phyloP scores from a whole-genome alignment of 805 yeast genomes.

The Candida arabinofermentans region DNA sequence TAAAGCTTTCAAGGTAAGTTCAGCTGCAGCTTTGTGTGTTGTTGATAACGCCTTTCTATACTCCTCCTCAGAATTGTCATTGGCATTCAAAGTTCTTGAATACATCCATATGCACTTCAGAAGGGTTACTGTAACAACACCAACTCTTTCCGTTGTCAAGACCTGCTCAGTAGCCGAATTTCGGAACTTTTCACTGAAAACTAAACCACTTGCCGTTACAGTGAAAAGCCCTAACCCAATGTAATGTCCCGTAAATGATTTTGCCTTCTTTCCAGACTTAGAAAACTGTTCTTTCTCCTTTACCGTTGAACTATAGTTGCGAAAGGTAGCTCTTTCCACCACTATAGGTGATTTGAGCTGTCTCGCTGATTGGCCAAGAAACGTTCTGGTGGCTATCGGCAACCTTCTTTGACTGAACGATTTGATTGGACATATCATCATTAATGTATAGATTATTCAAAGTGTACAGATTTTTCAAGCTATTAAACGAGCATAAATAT shows the following conservation, averaged over 20 bases:
- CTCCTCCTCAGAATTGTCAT: slow-evolving; percentile 40
- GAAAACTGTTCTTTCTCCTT: neutral
- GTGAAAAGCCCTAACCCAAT: slow-evolving; percentile 18
- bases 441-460: too few species aligned
- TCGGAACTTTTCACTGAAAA: slow-evolving; percentile 33
- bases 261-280: neutral
- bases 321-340: neutral
- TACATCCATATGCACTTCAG: slow-evolving; percentile 70
- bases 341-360: neutral
- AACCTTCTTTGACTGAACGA: too few species aligned
- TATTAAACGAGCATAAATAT: too few species aligned
- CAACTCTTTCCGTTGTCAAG: slow-evolving; percentile 45
- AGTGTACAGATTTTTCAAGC: too few species aligned
- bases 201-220: slow-evolving; percentile 10
- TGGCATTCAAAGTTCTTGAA: slow-evolving; percentile 44
- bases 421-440: too few species aligned
- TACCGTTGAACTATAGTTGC: neutral
- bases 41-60: slow-evolving; percentile 49
- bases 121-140: slow-evolving; percentile 67
- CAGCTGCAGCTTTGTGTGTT: slow-evolving; percentile 76
- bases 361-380: neutral
- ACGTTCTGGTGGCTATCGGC: neutral
- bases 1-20: slow-evolving; percentile 71
- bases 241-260: slow-evolving; percentile 14
- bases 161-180: slow-evolving; percentile 32